These are phyloP conservation scores for Trichomonas gallinae DNA, from an alignment of 208 protist species.

Conservation along the genomic window DNA sequence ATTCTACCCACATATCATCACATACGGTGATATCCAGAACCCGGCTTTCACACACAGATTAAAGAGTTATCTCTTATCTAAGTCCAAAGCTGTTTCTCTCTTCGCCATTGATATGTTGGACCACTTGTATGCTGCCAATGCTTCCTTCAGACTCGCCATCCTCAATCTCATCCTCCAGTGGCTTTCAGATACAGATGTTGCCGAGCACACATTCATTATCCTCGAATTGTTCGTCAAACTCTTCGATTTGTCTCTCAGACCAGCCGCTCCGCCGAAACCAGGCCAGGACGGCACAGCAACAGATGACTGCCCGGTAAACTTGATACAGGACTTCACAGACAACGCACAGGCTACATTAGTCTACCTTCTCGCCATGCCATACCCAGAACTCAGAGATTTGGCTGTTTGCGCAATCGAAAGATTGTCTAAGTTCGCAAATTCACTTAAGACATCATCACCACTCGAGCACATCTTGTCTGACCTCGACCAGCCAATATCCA, in stretches of 20 bases:
- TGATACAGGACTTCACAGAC: neutral
- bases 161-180: neutral
- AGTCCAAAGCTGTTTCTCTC: neutral
- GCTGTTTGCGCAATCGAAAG: neutral
- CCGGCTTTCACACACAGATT: neutral
- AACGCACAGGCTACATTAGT: neutral
- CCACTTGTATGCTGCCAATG: neutral
- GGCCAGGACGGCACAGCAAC: too few relatives aligned
- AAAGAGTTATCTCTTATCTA: neutral
- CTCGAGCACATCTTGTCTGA: neutral
- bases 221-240: neutral
- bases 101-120: neutral
- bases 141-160: neutral
- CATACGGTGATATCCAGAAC: neutral
- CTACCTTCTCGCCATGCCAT: neutral
- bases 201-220: neutral
- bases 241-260: neutral
- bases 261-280: neutral
- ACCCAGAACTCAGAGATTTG: neutral
- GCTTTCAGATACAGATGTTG: neutral
- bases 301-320: neutral
- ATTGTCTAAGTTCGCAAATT: neutral
- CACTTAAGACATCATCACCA: neutral
- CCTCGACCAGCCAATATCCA: neutral
- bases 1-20: neutral